A percentile compares a stretch with the other conserved stretches of the same genome.
These are phyloP conservation scores for Rhizopogon roseolus DNA, from an alignment of 768 basidiomycete species.

Conservation along the genomic window DNA sequence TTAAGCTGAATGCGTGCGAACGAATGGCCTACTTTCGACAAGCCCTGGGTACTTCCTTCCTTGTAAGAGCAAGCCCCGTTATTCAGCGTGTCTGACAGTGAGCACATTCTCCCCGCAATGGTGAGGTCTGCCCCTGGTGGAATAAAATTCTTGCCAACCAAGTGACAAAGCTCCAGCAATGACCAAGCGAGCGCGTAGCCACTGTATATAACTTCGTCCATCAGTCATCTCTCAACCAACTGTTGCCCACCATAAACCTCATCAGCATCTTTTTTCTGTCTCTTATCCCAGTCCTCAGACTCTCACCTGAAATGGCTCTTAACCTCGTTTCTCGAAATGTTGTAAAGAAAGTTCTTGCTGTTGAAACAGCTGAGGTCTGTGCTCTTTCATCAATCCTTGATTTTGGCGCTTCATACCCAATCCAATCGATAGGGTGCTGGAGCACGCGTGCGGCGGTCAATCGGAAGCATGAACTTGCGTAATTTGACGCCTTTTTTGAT, in stretches of 20 bases:
- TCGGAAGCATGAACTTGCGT: slow-evolving; percentile 67
- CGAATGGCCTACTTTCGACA: no score
- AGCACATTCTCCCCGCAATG: slow-evolving; percentile 10
- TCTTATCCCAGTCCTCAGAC: slow-evolving; percentile 1
- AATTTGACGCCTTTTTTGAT: slow-evolving; percentile 91
- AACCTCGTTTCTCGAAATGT: slow-evolving; percentile 58
- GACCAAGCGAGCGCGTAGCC: not conserved
- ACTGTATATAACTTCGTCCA: slow-evolving; percentile 3
- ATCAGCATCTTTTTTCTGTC: not conserved
- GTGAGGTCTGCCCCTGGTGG: no score
- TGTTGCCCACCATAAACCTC: not conserved
- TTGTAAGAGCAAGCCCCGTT: not conserved
- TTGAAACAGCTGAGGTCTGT: slow-evolving; percentile 66
- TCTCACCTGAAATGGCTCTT: slow-evolving; percentile 21
- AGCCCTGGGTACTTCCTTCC: not conserved
- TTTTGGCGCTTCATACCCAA: slow-evolving; percentile 1
- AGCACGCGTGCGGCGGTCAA: slow-evolving; percentile 80
- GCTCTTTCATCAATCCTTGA: not conserved
- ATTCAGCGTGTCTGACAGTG: slow-evolving; percentile 8
- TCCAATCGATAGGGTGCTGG: slow-evolving; percentile 57
- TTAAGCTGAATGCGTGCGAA: no score
- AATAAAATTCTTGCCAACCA: slow-evolving; percentile 2
- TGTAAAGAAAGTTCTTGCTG: slow-evolving; percentile 69
- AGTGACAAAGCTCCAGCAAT: not conserved
- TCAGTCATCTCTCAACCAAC: not conserved